Conservation (phyloP, 2,329 filamentous ascomycete species). For the Helotiales sp. region DNA sequence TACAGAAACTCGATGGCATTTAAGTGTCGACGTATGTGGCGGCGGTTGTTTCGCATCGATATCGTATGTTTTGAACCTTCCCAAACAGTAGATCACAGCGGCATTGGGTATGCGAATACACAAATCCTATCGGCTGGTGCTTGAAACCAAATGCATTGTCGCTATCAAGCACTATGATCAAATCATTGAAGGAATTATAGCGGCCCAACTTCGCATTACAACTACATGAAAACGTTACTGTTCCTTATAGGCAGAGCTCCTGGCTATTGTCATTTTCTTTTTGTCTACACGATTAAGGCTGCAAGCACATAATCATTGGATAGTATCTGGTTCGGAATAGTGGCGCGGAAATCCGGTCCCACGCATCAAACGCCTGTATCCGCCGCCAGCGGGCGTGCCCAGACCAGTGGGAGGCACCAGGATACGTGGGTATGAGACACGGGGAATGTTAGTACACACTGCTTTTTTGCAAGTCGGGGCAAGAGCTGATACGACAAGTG, state of each 20-base stretch:
- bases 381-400: not conserved
- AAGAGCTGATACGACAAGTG: not conserved
- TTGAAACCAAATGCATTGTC: not conserved
- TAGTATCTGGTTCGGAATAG: not conserved
- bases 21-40: not conserved
- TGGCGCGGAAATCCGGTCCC: not conserved
- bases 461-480: not conserved
- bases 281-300: not conserved
- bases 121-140: too few species aligned
- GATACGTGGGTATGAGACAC: constrained; percentile 1
- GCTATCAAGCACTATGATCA: not conserved
- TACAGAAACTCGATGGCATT: not conserved
- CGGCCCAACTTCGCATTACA: too few species aligned
- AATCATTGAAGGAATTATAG: too few species aligned
- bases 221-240: not conserved
- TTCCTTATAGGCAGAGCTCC: not conserved
- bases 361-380: not conserved
- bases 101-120: not conserved
- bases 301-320: not conserved
- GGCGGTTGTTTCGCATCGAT: not conserved
- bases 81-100: not conserved
- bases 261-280: not conserved
- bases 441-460: constrained; percentile 1
- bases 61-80: not conserved
- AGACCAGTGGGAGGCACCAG: not conserved